phyloP scores from a whole-genome alignment of 495 filamentous ascomycete genomes.

The Margaritispora aquatica region DNA sequence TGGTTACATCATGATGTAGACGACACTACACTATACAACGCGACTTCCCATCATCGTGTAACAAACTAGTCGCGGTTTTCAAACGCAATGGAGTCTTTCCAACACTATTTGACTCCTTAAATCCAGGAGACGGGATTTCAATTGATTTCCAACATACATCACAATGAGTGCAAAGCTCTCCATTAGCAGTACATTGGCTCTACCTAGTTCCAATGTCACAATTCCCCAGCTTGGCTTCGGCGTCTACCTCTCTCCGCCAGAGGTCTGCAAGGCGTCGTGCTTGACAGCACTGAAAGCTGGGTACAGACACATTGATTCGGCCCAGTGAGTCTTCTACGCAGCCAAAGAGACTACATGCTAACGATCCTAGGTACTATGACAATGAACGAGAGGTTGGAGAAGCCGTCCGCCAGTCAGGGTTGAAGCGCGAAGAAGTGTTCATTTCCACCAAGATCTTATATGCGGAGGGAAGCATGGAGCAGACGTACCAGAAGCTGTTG shows the following conservation, averaged over 20 bases:
- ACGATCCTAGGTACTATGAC: constrained; percentile 37
- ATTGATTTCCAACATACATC: no score
- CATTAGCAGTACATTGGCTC: constrained; percentile 45
- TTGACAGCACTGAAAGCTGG: constrained; percentile 47
- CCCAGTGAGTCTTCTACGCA: constrained; percentile 30
- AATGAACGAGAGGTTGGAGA: constrained; percentile 54
- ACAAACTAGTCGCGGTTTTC: no score
- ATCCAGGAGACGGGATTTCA: neutral
- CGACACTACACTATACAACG: no score
- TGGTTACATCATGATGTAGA: no score
- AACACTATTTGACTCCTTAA: no score
- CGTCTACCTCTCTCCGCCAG: constrained; percentile 45
- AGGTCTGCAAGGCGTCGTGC: neutral
- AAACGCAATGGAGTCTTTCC: no score
- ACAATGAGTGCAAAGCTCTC: constrained; percentile 33
- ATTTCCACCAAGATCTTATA: constrained; percentile 30
- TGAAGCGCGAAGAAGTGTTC: constrained; percentile 75
- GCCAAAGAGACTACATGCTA: neutral
- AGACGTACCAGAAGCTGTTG: constrained; percentile 52
- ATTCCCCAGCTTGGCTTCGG: constrained; percentile 72
- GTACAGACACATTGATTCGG: constrained; percentile 55
- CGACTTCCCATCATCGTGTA: no score
- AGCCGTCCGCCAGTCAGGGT: constrained; percentile 53
- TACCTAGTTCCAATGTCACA: constrained; percentile 44
- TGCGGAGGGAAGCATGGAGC: constrained; percentile 7